Evolutionary conservation across 805 yeast species (phyloP).

Genomic region (Saturnispora quitensis): DNA sequence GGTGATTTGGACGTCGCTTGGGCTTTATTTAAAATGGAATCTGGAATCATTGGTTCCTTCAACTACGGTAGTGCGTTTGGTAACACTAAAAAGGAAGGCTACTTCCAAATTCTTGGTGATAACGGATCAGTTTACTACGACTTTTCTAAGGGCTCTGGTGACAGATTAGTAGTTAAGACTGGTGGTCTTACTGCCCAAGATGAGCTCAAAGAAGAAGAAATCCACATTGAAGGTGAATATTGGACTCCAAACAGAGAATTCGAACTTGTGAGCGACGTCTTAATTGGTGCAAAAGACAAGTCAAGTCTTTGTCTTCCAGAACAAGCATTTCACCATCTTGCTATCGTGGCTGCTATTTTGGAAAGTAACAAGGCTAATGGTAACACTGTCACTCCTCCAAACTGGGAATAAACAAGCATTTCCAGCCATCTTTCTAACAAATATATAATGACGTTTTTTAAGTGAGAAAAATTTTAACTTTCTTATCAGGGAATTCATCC

Average conservation of each 20-base stretch:
- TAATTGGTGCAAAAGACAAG: conserved; percentile 19
- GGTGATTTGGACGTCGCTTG: conserved; percentile 79
- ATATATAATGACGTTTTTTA: neutral
- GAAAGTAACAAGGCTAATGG: conserved; percentile 52
- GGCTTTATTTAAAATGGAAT: conserved; percentile 54
- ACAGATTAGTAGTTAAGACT: conserved; percentile 30
- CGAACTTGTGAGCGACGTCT: conserved; percentile 35
- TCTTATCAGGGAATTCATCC: neutral
- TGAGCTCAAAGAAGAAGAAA: conserved; percentile 26
- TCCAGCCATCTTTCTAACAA: neutral
- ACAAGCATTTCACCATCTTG: conserved; percentile 85
- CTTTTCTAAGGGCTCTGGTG: conserved; percentile 42
- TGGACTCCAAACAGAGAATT: conserved; percentile 37
- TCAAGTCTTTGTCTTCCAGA: conserved; percentile 44
- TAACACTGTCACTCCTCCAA: conserved; percentile 15
- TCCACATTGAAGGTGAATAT: conserved; percentile 36
- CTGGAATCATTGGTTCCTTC: conserved; percentile 68
- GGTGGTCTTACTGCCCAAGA: conserved; percentile 54
- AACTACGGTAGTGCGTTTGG: conserved; percentile 85
- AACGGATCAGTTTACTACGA: conserved; percentile 68
- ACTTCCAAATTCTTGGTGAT: conserved; percentile 66
- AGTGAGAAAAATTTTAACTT: neutral
- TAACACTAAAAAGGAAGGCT: conserved; percentile 60
- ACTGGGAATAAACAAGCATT: neutral
- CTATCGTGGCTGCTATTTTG: conserved; percentile 78